These are phyloP conservation scores for Macrophomina pseudophaseolina DNA, from an alignment of 2,329 filamentous ascomycete genomes.

Conservation along the genomic window DNA sequence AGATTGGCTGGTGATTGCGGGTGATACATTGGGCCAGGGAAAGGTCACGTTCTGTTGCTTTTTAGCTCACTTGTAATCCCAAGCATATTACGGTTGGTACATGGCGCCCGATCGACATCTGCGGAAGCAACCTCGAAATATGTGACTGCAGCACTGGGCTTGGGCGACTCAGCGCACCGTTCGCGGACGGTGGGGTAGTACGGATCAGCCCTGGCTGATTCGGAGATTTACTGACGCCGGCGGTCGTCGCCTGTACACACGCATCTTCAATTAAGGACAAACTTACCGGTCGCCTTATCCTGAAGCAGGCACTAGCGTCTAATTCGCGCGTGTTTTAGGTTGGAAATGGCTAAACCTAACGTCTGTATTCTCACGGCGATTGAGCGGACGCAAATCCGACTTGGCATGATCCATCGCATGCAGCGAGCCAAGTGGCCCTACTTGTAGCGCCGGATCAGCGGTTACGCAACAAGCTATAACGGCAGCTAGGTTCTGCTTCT, in stretches of 20 bases:
- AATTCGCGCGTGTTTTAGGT: conserved; percentile 22
- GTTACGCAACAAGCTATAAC: conserved; percentile 20
- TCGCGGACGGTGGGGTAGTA: conserved; percentile 3
- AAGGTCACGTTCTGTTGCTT: conserved; percentile 20
- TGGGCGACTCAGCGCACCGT: neutral
- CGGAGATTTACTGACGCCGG: conserved; percentile 17
- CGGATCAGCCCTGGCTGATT: conserved; percentile 8
- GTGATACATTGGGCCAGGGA: conserved; percentile 19
- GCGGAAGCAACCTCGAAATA: conserved; percentile 12
- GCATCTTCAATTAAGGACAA: too few relatives aligned
- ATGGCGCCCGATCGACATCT: conserved; percentile 25
- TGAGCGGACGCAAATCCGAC: conserved; percentile 21
- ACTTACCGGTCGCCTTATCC: conserved; percentile 13
- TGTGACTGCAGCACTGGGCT: too few relatives aligned
- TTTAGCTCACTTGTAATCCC: conserved; percentile 24
- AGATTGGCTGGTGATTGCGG: neutral
- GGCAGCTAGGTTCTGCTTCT: neutral
- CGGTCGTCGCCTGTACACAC: neutral
- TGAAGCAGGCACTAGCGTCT: neutral
- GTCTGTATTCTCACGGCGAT: conserved; percentile 10
- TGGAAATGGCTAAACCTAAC: conserved; percentile 2
- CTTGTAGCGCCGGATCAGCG: conserved; percentile 6
- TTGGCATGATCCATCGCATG: conserved; percentile 25
- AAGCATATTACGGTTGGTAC: conserved; percentile 20
- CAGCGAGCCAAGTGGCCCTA: conserved; percentile 9